Evolutionary conservation across 352 stramenopile species (phyloP).

Genomic region (Thraustochytrium striatum): DNA sequence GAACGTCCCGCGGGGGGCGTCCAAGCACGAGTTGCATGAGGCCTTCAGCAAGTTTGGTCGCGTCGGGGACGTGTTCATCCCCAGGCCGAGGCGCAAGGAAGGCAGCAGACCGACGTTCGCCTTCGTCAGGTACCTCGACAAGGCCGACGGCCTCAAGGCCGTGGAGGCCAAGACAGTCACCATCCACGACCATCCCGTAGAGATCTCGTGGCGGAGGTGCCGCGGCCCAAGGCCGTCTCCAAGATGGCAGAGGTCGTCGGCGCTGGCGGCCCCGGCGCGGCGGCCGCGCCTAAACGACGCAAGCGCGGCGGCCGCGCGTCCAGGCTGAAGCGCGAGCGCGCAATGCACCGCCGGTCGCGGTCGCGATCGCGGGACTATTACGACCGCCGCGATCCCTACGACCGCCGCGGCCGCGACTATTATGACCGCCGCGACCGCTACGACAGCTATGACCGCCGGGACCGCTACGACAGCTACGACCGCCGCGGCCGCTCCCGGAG

Average conservation of each 20-base stretch:
- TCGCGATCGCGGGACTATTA: background rate
- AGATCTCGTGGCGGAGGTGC: background rate
- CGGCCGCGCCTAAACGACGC: background rate
- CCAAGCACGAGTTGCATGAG: background rate
- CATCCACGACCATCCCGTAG: background rate
- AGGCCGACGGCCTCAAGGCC: background rate
- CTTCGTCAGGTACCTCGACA: constrained; percentile 19
- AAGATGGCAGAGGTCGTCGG: background rate
- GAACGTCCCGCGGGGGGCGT: background rate
- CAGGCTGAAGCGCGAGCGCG: background rate
- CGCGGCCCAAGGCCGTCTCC: background rate
- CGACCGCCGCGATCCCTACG: constrained; percentile 3
- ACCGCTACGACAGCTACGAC: too few relatives aligned
- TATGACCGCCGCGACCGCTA: background rate
- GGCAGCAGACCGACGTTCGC: background rate
- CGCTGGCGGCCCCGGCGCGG: background rate
- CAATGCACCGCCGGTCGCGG: background rate
- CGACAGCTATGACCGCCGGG: background rate
- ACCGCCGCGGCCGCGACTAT: background rate
- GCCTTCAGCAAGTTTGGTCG: background rate
- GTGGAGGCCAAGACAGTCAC: background rate
- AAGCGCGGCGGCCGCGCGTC: background rate
- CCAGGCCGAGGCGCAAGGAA: background rate
- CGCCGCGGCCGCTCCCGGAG: background rate
- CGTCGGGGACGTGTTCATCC: constrained; percentile 20